A percentile compares a stretch with the other conserved stretches of the same genome.
Evolutionary conservation across 2,329 filamentous ascomycete species (phyloP).

Genomic region (Fusarium foetens): DNA sequence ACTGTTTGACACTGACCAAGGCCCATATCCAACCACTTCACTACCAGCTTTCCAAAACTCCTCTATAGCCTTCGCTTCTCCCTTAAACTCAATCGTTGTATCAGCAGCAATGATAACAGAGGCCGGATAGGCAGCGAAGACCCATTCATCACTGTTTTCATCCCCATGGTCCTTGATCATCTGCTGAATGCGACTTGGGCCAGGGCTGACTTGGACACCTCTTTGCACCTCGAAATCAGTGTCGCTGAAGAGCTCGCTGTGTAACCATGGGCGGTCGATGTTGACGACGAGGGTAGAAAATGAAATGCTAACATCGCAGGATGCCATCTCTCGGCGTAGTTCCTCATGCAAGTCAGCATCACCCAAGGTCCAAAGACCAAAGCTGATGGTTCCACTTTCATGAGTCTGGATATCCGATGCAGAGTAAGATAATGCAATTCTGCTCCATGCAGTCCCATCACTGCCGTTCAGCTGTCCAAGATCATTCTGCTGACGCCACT

Average conservation of each 20-base stretch:
- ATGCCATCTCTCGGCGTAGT: background rate
- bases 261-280: background rate
- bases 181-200: background rate
- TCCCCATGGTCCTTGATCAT: background rate
- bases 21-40: background rate
- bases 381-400: fast-evolving
- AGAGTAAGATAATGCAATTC: background rate
- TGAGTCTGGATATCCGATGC: background rate
- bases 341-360: background rate
- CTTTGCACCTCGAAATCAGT: background rate
- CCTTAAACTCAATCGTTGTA: background rate
- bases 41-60: background rate
- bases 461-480: fast-evolving
- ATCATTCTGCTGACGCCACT: background rate
- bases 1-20: background rate
- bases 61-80: background rate
- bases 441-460: background rate
- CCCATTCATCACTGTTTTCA: background rate
- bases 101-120: background rate
- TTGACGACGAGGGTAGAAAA: background rate
- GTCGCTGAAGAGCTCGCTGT: background rate
- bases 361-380: background rate
- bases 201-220: background rate
- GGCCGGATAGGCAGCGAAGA: background rate
- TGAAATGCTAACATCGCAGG: background rate